These are phyloP conservation scores for Turritis glabra DNA, from an alignment of 345 rosid genomes.

Conservation along the genomic window DNA sequence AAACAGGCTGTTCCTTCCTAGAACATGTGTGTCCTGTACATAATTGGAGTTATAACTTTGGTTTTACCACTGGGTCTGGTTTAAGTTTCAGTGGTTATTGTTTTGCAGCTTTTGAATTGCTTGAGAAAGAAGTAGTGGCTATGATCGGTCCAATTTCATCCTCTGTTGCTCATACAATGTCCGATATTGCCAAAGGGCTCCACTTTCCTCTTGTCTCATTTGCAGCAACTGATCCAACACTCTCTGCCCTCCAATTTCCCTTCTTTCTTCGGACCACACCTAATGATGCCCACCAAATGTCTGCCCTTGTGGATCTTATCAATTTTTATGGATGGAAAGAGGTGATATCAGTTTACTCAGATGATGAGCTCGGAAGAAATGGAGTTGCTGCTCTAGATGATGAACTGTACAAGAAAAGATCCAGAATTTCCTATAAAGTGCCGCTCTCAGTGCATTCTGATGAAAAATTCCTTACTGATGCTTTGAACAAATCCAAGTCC, in stretches of 20 bases:
- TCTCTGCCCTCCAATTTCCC: constrained; percentile 83
- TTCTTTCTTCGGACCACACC: constrained; percentile 72
- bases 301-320: constrained; percentile 68
- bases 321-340: constrained; percentile 72
- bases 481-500: constrained; percentile 53
- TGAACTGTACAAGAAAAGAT: constrained; percentile 52
- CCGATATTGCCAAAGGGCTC: constrained; percentile 61
- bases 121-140: constrained; percentile 67
- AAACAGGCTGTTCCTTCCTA: background rate
- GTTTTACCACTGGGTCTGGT: background rate
- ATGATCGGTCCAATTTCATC: constrained; percentile 84
- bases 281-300: constrained; percentile 77
- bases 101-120: constrained; percentile 63
- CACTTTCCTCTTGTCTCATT: constrained; percentile 77
- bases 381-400: constrained; percentile 61
- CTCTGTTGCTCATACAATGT: constrained; percentile 68
- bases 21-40: background rate
- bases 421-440: constrained; percentile 56
- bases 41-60: background rate
- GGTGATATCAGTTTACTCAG: constrained; percentile 64
- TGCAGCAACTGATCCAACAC: constrained; percentile 90
- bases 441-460: constrained; percentile 49
- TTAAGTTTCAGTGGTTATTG: constrained; percentile 14
- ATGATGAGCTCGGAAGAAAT: constrained; percentile 83
- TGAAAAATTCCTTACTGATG: constrained; percentile 40